Evolutionary conservation across 371 early-diverging fungal species (phyloP).

Genomic region (Funneliformis caledonium): DNA sequence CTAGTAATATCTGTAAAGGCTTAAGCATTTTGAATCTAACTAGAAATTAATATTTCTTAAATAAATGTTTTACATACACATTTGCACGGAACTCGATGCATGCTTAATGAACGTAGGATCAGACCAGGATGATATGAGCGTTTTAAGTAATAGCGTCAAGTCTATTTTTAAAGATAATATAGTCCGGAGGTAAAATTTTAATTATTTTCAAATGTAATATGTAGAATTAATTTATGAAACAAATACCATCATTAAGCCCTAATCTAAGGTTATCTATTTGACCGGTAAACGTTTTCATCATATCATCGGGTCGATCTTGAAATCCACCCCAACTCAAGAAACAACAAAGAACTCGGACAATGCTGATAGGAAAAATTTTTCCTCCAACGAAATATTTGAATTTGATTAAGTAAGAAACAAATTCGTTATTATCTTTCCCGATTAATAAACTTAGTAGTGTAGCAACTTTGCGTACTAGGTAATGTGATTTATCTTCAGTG

Average conservation of each 20-base stretch:
- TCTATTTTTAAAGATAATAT: slow-evolving; percentile 2
- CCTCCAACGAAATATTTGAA: slow-evolving; percentile 38
- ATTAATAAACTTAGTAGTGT: slow-evolving; percentile 14
- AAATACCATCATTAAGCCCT: background rate
- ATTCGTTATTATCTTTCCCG: slow-evolving; percentile 2
- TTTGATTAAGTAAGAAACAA: slow-evolving; percentile 13
- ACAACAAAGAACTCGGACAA: slow-evolving; percentile 33
- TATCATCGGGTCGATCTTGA: background rate
- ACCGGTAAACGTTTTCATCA: background rate
- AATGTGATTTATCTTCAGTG: slow-evolving; percentile 16
- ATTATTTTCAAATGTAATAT: background rate
- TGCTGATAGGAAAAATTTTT: slow-evolving; percentile 13
- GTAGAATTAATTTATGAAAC: background rate
- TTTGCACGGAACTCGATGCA: slow-evolving; percentile 23
- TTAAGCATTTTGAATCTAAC: background rate
- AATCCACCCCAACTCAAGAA: slow-evolving; percentile 28
- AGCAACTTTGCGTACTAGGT: slow-evolving; percentile 16
- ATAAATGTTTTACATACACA: slow-evolving; percentile 12
- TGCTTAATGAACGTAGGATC: slow-evolving; percentile 39
- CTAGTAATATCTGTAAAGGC: slow-evolving; percentile 26
- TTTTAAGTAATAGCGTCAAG: slow-evolving; percentile 10
- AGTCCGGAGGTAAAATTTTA: background rate
- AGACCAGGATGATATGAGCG: slow-evolving; percentile 29
- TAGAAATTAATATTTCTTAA: background rate
- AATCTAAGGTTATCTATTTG: background rate